These are phyloP conservation scores for Triticum timopheevii DNA, from an alignment of 176 grass and related monocot species.

Conservation along the genomic window DNA sequence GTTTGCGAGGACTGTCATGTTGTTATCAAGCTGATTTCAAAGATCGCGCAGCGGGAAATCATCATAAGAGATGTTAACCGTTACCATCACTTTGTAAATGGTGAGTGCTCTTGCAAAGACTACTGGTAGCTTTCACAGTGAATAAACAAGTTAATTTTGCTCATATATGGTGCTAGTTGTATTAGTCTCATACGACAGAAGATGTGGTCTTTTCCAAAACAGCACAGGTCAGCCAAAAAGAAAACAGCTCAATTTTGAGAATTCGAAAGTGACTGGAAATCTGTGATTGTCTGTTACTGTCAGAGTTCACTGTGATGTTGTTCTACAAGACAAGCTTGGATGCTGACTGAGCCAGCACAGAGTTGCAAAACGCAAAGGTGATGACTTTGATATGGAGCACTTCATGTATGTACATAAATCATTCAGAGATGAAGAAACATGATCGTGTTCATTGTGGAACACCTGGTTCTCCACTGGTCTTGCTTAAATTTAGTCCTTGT, in stretches of 20 bases:
- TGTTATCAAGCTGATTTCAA: constrained; percentile 78
- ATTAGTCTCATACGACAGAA: neutral
- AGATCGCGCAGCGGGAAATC: constrained; percentile 62
- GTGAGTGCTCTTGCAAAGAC: constrained; percentile 82
- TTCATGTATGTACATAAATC: neutral
- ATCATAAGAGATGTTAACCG: constrained; percentile 85
- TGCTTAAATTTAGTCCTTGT: neutral
- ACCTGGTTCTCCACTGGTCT: neutral
- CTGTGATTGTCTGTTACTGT: neutral
- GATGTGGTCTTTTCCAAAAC: neutral
- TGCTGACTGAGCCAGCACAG: neutral
- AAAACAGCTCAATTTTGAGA: neutral
- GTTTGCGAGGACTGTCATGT: constrained; percentile 80
- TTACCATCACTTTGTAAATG: constrained; percentile 74
- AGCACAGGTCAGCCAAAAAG: neutral
- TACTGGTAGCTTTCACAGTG: constrained; percentile 35
- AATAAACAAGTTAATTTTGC: neutral
- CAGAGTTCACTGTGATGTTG: neutral
- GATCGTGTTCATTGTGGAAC: neutral
- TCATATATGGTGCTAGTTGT: neutral
- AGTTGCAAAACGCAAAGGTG: neutral
- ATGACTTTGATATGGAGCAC: neutral
- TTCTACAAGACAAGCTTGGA: neutral
- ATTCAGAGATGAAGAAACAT: neutral
- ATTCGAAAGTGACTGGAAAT: neutral